Percentiles rank a stretch among this genome's conserved stretches.
Evolutionary conservation across 164 flowering plant species (phyloP).

Genomic region (Stephania japonica): DNA sequence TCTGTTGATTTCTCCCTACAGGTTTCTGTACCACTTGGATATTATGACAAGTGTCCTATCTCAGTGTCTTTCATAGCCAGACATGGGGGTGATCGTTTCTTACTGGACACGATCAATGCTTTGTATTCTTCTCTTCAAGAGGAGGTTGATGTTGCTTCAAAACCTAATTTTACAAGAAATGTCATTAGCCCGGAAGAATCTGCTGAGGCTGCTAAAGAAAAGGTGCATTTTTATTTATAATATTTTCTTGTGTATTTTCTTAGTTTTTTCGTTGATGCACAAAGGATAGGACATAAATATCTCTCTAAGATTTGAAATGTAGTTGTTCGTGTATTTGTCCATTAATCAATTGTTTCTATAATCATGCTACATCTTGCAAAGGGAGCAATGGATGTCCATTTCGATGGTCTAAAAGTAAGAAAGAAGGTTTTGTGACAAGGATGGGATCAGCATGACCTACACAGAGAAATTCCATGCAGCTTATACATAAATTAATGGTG

Average conservation of each 20-base stretch:
- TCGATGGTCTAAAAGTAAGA: too few species aligned
- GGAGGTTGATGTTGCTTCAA: conserved; percentile 43
- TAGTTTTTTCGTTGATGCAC: neutral
- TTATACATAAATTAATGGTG: too few species aligned
- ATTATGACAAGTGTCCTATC: conserved; percentile 69
- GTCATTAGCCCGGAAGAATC: conserved; percentile 46
- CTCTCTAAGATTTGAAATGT: too few species aligned
- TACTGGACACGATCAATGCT: conserved; percentile 64
- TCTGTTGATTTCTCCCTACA: conserved; percentile 21
- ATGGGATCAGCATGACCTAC: too few species aligned
- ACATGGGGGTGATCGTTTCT: conserved; percentile 86
- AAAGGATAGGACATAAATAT: neutral
- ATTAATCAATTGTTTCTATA: too few species aligned
- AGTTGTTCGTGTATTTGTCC: too few species aligned
- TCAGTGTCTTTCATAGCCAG: conserved; percentile 84
- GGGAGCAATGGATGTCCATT: too few species aligned
- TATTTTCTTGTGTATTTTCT: neutral
- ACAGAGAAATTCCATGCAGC: too few species aligned
- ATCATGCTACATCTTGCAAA: too few species aligned
- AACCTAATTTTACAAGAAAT: conserved; percentile 38
- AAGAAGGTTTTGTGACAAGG: too few species aligned
- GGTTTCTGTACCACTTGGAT: conserved; percentile 83
- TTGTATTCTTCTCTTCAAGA: conserved; percentile 70
- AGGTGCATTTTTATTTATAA: conserved; percentile 21
- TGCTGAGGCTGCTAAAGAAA: conserved; percentile 92